A percentile compares a stretch with the other conserved stretches of the same genome.
phyloP scores from a whole-genome alignment of 257 asterid species.

The Paulownia fortunei region DNA sequence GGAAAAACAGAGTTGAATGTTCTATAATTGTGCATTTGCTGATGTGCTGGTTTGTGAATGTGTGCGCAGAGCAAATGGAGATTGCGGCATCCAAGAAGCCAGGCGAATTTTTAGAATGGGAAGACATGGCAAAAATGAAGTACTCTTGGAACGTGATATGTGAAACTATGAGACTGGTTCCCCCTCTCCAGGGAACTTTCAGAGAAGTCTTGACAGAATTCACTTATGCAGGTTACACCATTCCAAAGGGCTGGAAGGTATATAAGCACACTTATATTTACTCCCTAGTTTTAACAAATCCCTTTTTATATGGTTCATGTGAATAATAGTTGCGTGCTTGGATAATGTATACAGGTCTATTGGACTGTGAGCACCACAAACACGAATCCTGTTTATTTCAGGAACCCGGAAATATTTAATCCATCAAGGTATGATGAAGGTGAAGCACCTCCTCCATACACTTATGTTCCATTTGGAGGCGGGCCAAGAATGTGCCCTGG shows the following conservation, averaged over 20 bases:
- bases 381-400: constrained; percentile 58
- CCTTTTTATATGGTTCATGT: neutral
- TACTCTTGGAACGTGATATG: constrained; percentile 69
- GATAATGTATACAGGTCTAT: constrained; percentile 47
- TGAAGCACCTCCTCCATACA: constrained; percentile 53
- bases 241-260: constrained; percentile 93
- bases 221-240: constrained; percentile 71
- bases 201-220: constrained; percentile 63
- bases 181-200: constrained; percentile 82
- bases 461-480: constrained; percentile 74
- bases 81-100: constrained; percentile 52
- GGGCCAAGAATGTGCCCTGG: constrained; percentile 87
- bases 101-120: constrained; percentile 69
- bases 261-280: neutral
- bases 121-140: constrained; percentile 70
- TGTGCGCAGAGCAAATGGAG: constrained; percentile 64
- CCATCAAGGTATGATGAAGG: constrained; percentile 65
- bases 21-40: neutral
- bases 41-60: neutral
- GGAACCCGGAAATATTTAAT: constrained; percentile 60
- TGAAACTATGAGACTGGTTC: constrained; percentile 77
- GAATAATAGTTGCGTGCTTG: neutral
- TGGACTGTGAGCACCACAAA: constrained; percentile 73
- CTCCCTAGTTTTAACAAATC: neutral
- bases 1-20: no score